Evolutionary conservation across 352 stramenopile species (phyloP), one percentile per base, ranked within the genome.

Genomic region (Phytophthora pini): DNA sequence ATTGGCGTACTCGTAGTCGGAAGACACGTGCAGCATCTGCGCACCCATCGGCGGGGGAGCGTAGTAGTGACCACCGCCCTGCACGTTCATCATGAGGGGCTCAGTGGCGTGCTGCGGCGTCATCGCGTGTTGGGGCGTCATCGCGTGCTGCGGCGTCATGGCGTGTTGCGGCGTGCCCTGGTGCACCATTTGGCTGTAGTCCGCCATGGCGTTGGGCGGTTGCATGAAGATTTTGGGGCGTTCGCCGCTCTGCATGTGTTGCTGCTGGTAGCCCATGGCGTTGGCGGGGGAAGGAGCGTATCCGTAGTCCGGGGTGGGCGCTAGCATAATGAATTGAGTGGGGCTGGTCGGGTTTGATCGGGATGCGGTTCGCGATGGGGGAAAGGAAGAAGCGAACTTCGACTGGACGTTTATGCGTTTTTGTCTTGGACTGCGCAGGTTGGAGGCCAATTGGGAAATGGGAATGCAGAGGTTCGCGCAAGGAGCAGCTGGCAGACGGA

Each of bases 11-110:
- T 86, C 75, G 58, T 82, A 84, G 56, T 86, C 79, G 8, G 76
- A 74, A 20, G 80, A 89, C 38, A 88, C 75, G 49, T 85, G 78
- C 41, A 87, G 65, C 78, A 89, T 80, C 29, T 84, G 77, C 48
- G 61, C 55, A 15, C 71, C 69, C 29, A 84, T 75, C 17, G 70
- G 63, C 8, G 61, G 61, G 1, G 76, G 74, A 20, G 75, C 52
- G 56, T 89, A 90, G 52, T 82, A 88, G 43, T 80, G 76, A n/a
- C 49, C 58, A 40, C 40, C 50, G 12, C 64, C 49, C 27, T 74
- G 70, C 43, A 85, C 70, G 53, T 75, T 87, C 72, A 90, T 87
- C 56, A 89, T 71, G 31, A 91, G 61, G 17, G 82, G 82, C 60
- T 91, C 79, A 44, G 82, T 66, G 15, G 61, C 48, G 46, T 65